Evolutionary conservation across 768 basidiomycete species (phyloP), one percentile per base, ranked within the genome.

Genomic region (Ramaria rubella): DNA sequence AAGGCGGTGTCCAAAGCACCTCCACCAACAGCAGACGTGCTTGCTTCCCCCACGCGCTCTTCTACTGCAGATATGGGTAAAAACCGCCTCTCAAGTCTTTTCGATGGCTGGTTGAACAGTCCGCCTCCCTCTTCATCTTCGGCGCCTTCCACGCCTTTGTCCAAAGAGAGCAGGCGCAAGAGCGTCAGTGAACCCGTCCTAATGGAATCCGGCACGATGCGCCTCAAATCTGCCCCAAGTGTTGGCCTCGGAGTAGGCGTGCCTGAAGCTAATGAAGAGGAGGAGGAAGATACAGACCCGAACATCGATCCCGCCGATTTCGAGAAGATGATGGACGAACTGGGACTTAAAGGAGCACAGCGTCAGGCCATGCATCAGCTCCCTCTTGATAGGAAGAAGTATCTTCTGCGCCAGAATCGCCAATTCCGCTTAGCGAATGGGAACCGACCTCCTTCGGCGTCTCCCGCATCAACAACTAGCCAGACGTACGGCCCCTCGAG

Each of bases 141-240:
- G 0, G 73, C 40, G 75, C n/a, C 55, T 40, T 21, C 61, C 49
- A 38, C 54, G 23, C 31, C 46, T 51, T 46, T 54, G 57, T 50
- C 57, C 36, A 19, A 49, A 52, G 24, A 61, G 49, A 49, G 49
- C 55, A 23, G 45, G 57, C 74, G 80, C 61, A 83, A 79, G 69
- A 84, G 76, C 57, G 83, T 89, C 52, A 90, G 88, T 66, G 88
- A 87, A 57, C 89, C 87, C 0, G 77, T 73, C 29, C 75, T 83
- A 5, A 68, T 86, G 14, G 75, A 81, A 42, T 27, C 26, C 24
- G 49, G 49, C n/a, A 4, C 30, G 7, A 12, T 51, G 30, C 30
- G 49, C 49, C 24, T 59, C 49, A 48, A 42, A 45, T 14, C 57
- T 57, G 19, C 46, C 31, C 8, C 58, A 42, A 23, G 38, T 19